Conservation (phyloP, 1,284 basidiomycete species). For the Pisolithus thermaeus region DNA sequence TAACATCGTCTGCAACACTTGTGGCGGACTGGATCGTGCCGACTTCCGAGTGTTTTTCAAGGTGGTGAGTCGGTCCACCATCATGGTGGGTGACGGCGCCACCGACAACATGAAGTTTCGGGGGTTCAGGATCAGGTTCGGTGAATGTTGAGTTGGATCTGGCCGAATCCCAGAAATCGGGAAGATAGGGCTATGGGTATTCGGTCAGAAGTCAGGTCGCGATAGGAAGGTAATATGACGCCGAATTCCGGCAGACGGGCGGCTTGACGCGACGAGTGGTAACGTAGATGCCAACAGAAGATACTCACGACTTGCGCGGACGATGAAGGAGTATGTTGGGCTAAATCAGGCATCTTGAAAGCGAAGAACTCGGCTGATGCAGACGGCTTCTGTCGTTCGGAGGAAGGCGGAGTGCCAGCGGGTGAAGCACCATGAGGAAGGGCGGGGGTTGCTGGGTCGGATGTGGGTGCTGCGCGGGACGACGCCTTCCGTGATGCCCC, state of each 20-base stretch:
- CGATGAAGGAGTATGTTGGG: constrained; percentile 36
- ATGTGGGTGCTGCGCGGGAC: constrained; percentile 21
- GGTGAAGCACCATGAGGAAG: constrained; percentile 7
- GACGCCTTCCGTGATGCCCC: constrained; percentile 29
- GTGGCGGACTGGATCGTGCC: constrained; percentile 3
- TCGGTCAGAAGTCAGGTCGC: constrained; percentile 7
- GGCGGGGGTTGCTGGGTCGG: constrained; percentile 6
- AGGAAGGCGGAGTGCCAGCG: constrained; percentile 35
- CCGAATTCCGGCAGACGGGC: not conserved
- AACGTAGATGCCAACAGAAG: constrained; percentile 1
- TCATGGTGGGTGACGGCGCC: constrained; percentile 57
- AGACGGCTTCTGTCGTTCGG: constrained; percentile 15
- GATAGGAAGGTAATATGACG: constrained; percentile 2
- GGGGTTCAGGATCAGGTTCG: constrained; percentile 29
- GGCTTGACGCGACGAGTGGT: not conserved
- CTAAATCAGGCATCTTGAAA: constrained; percentile 53
- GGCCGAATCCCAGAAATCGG: constrained; percentile 68
- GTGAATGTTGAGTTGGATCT: constrained; percentile 28
- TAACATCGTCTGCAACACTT: constrained; percentile 6
- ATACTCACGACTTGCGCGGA: constrained; percentile 57
- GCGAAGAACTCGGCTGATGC: constrained; percentile 33
- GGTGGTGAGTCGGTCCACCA: constrained; percentile 61
- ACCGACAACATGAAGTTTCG: constrained; percentile 70
- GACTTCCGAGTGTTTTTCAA: constrained; percentile 31
- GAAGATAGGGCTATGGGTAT: constrained; percentile 55